Evolutionary conservation across 2,329 filamentous ascomycete species (phyloP), one percentile per base, ranked within the genome.

Genomic region (Xylaria arbuscula): DNA sequence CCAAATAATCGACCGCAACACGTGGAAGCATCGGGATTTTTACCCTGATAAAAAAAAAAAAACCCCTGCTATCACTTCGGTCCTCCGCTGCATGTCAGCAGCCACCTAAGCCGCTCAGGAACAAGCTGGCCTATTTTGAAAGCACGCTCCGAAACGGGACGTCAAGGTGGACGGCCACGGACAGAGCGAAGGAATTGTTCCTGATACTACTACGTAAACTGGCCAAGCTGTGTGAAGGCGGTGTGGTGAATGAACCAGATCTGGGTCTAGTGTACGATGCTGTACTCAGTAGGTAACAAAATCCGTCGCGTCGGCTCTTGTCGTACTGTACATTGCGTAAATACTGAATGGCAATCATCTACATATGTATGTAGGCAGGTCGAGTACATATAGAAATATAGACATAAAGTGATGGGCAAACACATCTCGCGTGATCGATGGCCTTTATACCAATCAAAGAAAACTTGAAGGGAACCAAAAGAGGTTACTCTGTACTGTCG

Each of bases 101-200:
- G 48, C 64, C 59, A 67, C 54, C 58, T 59, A 47, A 67, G 64
- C 64, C 64, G 59, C 64, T 17, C 19, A 48, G 34, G 36, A 62
- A 40, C 17, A 53, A 11, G 13, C 38, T 32, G 9, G 19, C 38
- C 36, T 57, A 54, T 54, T 54, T 36, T 19, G 53, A 22, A 24
- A 56, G 19, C 36, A 40, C 34, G 34, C n/a, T 24, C 24, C 11
- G 36, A 56, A 2, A 56, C 28, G 40, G 58, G 28, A 47, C 10
- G 17, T 36, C 15, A 28, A 54, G 17, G 42, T 36, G 48, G 34
- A 42, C 28, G 51, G 15, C 40, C 51, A 32, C 34, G 8, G 36
- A 6, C 32, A 19, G 17, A n/a, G 54, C 17, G 22, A 28, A 3
- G 38, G 36, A 45, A 36, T n/a, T 36, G 22, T 17, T 17, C 19